A percentile compares a stretch with the other conserved stretches of the same genome.
These are phyloP conservation scores for Choiromyces venosus DNA, from an alignment of 495 filamentous ascomycete genomes.

Conservation along the genomic window DNA sequence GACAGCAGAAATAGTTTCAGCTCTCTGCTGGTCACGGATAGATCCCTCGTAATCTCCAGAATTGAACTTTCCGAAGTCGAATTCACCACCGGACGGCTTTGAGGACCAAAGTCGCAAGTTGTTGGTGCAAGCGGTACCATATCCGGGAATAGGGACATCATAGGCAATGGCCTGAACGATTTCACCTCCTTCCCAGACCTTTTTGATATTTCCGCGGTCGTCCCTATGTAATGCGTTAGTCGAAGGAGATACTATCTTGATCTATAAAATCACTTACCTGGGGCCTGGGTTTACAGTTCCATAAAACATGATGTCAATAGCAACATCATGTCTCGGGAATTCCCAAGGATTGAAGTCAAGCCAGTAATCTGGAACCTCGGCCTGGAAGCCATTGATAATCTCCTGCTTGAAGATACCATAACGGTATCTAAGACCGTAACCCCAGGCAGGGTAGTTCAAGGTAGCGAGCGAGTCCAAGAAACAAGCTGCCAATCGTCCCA, in stretches of 20 bases:
- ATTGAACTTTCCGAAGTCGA: constrained; percentile 99
- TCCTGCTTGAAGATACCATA: constrained; percentile 99
- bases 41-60: constrained; percentile 95
- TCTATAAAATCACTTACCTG: constrained; percentile 43
- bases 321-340: constrained; percentile 90
- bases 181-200: constrained; percentile 86
- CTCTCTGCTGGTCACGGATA: constrained; percentile 88
- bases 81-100: constrained; percentile 93
- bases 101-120: constrained; percentile 95
- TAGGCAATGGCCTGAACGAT: constrained; percentile 89
- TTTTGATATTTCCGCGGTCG: constrained; percentile 64
- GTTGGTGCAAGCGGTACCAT: constrained; percentile 82
- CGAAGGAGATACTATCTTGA: not conserved
- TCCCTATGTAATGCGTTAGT: constrained; percentile 47
- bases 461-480: constrained; percentile 94
- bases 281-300: constrained; percentile 65
- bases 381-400: constrained; percentile 94
- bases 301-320: constrained; percentile 94
- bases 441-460: constrained; percentile 93
- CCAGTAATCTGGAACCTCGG: constrained; percentile 98
- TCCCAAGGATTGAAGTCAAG: constrained; percentile 99
- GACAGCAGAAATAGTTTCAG: constrained; percentile 96
- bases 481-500: constrained; percentile 90
- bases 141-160: constrained; percentile 92
- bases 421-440: constrained; percentile 87